Base-by-base conservation (phyloP, 2,329 filamentous ascomycete species). In the Penicillium sp. region DNA sequence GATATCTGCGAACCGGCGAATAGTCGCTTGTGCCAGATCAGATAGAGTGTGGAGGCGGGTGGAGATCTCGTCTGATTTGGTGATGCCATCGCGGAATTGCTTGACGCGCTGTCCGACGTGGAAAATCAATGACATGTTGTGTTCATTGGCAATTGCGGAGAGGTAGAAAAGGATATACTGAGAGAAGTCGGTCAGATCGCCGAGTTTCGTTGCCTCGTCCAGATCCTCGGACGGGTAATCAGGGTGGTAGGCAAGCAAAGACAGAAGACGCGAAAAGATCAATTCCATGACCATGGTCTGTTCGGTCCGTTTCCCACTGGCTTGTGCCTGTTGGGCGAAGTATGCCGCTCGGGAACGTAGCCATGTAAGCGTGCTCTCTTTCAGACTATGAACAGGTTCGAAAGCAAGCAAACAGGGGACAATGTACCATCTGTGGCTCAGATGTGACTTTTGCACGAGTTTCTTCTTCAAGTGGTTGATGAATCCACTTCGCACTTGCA, bases 41-140 rank as follows among this genome's bases (percentile, higher is more conserved):
- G 90, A 92, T 37, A 99, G 76, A 6, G 92, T 86, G 69, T 97
- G 96, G 1, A 99, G 80, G 58, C 75, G 71, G 29, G 69, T 70
- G n/a, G 70, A 75, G 10, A 77, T 71, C 23, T 70, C 65, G 29
- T 76, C 72, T 0, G 85, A 70, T 44, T 72, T 82, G 25, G 83
- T 81, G 57, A 97, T 85, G 13, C 84, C 89, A 70, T 99, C 94
- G 40, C 85, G 82, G 10, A 92, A 89, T 72, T 93, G 89, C 79
- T 99, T 99, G 52, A 96, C 87, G 10, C 91, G 86, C 73, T 97
- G 92, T 13, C 91, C 91, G 58, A 97, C 89, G 71, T 94, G 91
- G 77, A 89, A 94, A 39, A 99, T 91, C 58, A 96, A 79, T 0
- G 89, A 88, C 16, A 97, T 80, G 65, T 97, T 99, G 42, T 90